Percentiles rank a stretch among this genome's conserved stretches.
These are phyloP conservation scores for Alternaria viburni DNA, from an alignment of 2,329 filamentous ascomycete species.

Conservation along the genomic window DNA sequence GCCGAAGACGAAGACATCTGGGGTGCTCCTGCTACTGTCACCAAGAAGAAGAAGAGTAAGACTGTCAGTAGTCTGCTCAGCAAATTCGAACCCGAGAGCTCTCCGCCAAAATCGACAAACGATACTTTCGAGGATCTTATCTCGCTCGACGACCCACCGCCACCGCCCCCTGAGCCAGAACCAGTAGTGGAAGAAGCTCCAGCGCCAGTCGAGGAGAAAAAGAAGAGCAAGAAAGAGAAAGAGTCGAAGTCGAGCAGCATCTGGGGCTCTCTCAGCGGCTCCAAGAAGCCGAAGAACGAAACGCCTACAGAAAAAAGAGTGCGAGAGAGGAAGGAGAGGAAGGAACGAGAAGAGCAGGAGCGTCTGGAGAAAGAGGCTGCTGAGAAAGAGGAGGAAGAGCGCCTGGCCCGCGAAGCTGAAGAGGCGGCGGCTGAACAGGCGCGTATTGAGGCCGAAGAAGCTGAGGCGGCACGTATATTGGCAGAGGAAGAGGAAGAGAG, in stretches of 20 bases:
- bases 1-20: slow-evolving; percentile 46
- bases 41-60: slow-evolving; percentile 45
- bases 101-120: slow-evolving; percentile 40
- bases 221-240: slow-evolving; percentile 37
- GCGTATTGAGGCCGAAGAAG: slow-evolving; percentile 21
- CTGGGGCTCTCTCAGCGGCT: slow-evolving; percentile 28
- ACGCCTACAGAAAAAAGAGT: slow-evolving; percentile 47
- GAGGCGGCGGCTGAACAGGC: slow-evolving; percentile 43
- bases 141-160: slow-evolving; percentile 37
- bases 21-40: slow-evolving; percentile 26
- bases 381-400: slow-evolving; percentile 47
- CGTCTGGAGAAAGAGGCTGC: slow-evolving; percentile 48
- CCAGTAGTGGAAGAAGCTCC: slow-evolving; percentile 13
- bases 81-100: slow-evolving; percentile 38
- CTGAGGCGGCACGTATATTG: slow-evolving; percentile 12
- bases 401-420: slow-evolving; percentile 32
- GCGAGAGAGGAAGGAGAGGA: slow-evolving; percentile 35
- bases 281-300: slow-evolving; percentile 35
- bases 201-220: slow-evolving; percentile 27
- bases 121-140: slow-evolving; percentile 44
- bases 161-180: slow-evolving; percentile 17
- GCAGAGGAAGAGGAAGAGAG: slow-evolving; percentile 32
- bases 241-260: slow-evolving; percentile 30
- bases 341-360: slow-evolving; percentile 35
- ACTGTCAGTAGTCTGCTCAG: slow-evolving; percentile 35